Base-by-base conservation (phyloP, 371 early-diverging fungal genomes). In the Lichtheimia corymbifera region DNA sequence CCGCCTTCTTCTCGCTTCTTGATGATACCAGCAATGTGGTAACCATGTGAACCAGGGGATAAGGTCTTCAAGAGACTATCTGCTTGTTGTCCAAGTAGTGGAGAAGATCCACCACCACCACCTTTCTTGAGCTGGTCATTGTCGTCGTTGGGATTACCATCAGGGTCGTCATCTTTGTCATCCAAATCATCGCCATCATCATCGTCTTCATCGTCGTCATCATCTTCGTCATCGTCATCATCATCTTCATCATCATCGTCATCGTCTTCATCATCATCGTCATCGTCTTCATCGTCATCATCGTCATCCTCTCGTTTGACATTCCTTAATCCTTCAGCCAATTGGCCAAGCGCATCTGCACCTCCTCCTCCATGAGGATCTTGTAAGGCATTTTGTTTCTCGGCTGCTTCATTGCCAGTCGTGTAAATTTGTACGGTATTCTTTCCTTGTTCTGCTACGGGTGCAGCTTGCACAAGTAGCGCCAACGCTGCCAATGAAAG, bases 401-500 rank as follows among this genome's bases (percentile, higher is more conserved):
- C 28, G 9, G 42, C 22, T 52, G 20, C 52, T 15, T 27, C n/a
- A 15, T 27, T 27, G 52, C 22, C 15, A 18, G 55, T n/a, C 14
- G 42, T n/a, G 9, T 35, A 35, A 11, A 35, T 35, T 35, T 35
- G 35, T 35, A 35, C 35, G 11, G 4, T 35, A 11, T n/a, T 25
- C 9, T n/a, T n/a, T 22, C 28, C 25, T n/a, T 27, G 25, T 5
- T 42, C 30, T 35, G 28, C 30, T 35, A 45, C 11, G 45, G 57
- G 57, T 20, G 43, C 25, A 20, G 42, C 27, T 22, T 56, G 40
- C 13, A 56, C 57, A 17, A 56, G 57, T 56, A 56, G 28, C 15
- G 57, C 57, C 9, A 56, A 27, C 3, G 45, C 57, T 28, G 45
- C 57, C 12, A 56, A 9, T 14, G 57, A 56, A 28, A 56, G 57